phyloP scores from a whole-genome alignment of 768 basidiomycete genomes.

The Tulasnella sp. region DNA sequence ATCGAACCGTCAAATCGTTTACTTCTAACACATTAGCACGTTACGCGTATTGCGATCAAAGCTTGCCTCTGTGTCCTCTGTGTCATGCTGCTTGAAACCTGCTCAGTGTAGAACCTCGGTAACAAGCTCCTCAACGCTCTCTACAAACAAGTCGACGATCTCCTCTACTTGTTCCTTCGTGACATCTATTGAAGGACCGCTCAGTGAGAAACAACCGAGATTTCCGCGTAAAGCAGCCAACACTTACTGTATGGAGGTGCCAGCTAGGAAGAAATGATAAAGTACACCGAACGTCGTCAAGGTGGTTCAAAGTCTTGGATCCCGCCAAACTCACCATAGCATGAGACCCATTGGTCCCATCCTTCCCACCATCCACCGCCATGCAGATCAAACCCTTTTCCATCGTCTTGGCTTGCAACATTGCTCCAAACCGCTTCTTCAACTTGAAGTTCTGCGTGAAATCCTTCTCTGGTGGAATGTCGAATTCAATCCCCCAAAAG shows the following conservation, averaged over 20 bases:
- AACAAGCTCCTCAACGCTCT: slow-evolving; percentile 46
- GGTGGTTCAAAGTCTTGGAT: too few species aligned
- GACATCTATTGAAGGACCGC: slow-evolving; percentile 29
- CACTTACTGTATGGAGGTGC: slow-evolving; percentile 58
- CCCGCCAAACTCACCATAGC: slow-evolving; percentile 33
- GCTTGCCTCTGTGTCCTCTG: too few species aligned
- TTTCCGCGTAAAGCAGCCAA: too few species aligned
- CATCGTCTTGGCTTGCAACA: slow-evolving; percentile 59
- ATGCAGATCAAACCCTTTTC: slow-evolving; percentile 59
- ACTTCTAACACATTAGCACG: too few species aligned
- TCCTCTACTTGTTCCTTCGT: slow-evolving; percentile 55
- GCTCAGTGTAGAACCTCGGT: slow-evolving; percentile 25
- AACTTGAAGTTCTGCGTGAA: slow-evolving; percentile 31
- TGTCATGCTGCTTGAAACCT: too few species aligned
- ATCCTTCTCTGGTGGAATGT: slow-evolving; percentile 36
- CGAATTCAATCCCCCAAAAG: slow-evolving; percentile 80
- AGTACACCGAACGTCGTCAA: not conserved
- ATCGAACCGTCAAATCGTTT: too few species aligned
- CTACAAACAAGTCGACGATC: slow-evolving; percentile 57
- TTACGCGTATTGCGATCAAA: too few species aligned
- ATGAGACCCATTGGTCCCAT: slow-evolving; percentile 66
- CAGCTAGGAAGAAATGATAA: slow-evolving; percentile 27
- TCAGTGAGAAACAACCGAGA: too few species aligned
- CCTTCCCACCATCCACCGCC: slow-evolving; percentile 62
- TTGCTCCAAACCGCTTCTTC: slow-evolving; percentile 49